Conservation (phyloP, 2,329 filamentous ascomycete species). For the Aspergillus sp. region DNA sequence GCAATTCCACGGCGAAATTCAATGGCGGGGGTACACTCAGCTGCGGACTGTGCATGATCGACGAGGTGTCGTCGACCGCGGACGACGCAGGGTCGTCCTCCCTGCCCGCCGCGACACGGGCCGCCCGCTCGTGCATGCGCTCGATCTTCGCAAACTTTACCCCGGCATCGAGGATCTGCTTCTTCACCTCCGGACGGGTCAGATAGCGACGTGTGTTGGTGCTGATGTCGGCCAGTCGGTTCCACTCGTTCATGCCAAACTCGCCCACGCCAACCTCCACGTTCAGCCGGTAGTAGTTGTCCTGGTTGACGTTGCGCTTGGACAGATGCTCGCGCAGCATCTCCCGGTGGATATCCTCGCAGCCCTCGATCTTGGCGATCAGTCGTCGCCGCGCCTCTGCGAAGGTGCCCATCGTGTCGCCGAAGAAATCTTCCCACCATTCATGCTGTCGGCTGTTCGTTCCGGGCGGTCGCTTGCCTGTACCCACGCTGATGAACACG, state of each 20-base stretch:
- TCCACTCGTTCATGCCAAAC: slow-evolving; percentile 99
- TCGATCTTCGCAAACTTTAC: slow-evolving; percentile 81
- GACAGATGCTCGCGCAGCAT: slow-evolving; percentile 78
- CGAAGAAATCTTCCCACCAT: slow-evolving; percentile 88
- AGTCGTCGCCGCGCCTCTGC: slow-evolving; percentile 82
- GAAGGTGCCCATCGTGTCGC: slow-evolving; percentile 73
- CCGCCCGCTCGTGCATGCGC: slow-evolving; percentile 68
- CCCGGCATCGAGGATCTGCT: slow-evolving; percentile 72
- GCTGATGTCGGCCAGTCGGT: slow-evolving; percentile 88
- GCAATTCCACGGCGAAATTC: slow-evolving; percentile 57
- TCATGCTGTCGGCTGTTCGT: slow-evolving; percentile 66
- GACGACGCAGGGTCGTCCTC: slow-evolving; percentile 25
- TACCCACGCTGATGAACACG: slow-evolving; percentile 91
- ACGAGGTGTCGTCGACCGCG: slow-evolving; percentile 26
- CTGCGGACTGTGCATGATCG: slow-evolving; percentile 19
- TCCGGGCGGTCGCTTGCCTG: slow-evolving; percentile 76
- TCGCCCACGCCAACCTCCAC: slow-evolving; percentile 95
- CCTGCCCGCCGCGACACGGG: slow-evolving; percentile 44
- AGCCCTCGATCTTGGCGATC: slow-evolving; percentile 91
- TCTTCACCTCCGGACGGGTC: slow-evolving; percentile 67
- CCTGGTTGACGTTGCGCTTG: slow-evolving; percentile 74
- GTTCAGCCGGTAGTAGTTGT: slow-evolving; percentile 95
- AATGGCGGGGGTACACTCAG: slow-evolving; percentile 38
- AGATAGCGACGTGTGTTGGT: slow-evolving; percentile 87
- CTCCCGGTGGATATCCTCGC: slow-evolving; percentile 82